Evolutionary conservation across 208 protist genomes (phyloP), one percentile per base, ranked within the genome.

Genomic region (Leishmania arabica): DNA sequence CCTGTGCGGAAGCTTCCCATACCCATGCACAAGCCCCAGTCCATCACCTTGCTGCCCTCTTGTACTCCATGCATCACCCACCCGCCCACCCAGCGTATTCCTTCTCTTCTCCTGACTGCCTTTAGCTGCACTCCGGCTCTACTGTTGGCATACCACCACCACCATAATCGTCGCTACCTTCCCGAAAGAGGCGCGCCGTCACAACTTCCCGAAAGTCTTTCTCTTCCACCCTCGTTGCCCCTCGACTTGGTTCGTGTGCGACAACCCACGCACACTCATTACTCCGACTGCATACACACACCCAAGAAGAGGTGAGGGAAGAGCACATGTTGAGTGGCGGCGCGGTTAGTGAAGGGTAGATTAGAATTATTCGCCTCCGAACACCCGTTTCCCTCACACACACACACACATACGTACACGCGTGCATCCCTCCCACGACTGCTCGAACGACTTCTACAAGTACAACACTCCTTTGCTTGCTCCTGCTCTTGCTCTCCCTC

Each of bases 401-500:
- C 65, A 70, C 65, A 69, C 37, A 34, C 34, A 34, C 64, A 45
- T 7, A 47, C 9, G 5, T 31, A 27, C 65, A 70, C 34, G 34
- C 60, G 31, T 13, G 60, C 27, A 27, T 34, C 21, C 27, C 21
- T 66, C 27, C 31, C 27, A 27, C 60, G 9, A 37, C 21, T 34
- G 27, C 31, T 34, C 60, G 21, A 21, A 70, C 65, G 2, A 42
- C 34, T 70, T 24, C 7, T 64, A 24, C 54, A 8, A 58, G 54
- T 58, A 64, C 58, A 64, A 31, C 27, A 15, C 27, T 31, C 58
- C 58, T 64, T 64, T 64, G 21, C 27, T 34, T 66, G 21, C 53
- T 75, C 51, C 77, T 51, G 80, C 54, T 81, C 68, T 53, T 66
- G 31, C 40, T 64, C 51, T 76, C 54, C 64, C 51, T 54, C 6